These are phyloP conservation scores for Lanmaoa rubissima DNA, from an alignment of 768 basidiomycete genomes.

Conservation along the genomic window DNA sequence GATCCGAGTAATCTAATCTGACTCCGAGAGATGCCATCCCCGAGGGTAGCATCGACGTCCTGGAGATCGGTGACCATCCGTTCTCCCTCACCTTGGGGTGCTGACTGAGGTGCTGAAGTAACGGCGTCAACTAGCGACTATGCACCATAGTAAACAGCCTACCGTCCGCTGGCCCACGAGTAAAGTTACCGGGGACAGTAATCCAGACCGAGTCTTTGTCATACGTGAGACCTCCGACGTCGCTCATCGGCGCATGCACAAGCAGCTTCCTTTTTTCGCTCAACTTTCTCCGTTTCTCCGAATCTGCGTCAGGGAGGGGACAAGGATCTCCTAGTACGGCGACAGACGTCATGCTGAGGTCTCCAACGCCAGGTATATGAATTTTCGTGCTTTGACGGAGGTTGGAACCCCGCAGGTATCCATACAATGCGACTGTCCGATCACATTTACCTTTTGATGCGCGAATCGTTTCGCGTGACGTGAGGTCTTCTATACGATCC, in stretches of 20 bases:
- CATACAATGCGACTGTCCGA: slow-evolving; percentile 90
- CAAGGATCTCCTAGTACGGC: slow-evolving; percentile 89
- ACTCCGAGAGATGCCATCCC: slow-evolving; percentile 76
- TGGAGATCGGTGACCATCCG: slow-evolving; percentile 98
- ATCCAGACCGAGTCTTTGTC: slow-evolving; percentile 99
- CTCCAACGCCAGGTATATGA: slow-evolving; percentile 94
- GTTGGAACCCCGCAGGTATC: slow-evolving; percentile 91
- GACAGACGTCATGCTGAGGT: slow-evolving; percentile 74
- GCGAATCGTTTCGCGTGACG: slow-evolving; percentile 80
- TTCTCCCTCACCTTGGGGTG: slow-evolving; percentile 88
- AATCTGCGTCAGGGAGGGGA: slow-evolving; percentile 86
- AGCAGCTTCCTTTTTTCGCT: slow-evolving; percentile 93
- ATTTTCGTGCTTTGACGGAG: slow-evolving; percentile 72
- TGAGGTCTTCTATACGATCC: slow-evolving; percentile 94
- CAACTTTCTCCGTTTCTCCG: slow-evolving; percentile 87
- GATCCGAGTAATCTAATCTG: slow-evolving; percentile 82
- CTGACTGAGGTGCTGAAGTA: slow-evolving; percentile 58
- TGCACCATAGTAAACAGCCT: slow-evolving; percentile 16
- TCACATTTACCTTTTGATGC: slow-evolving; percentile 84
- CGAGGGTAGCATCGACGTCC: slow-evolving; percentile 79
- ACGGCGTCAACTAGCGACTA: neutral
- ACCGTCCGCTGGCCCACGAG: slow-evolving; percentile 70
- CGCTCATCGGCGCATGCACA: slow-evolving; percentile 98
- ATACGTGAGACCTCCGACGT: slow-evolving; percentile 93
- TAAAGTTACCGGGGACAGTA: slow-evolving; percentile 95